Evolutionary conservation across 139 green algal genomes (phyloP), one percentile per base, ranked within the genome.

Genomic region (Tetradesmus obliquus): DNA sequence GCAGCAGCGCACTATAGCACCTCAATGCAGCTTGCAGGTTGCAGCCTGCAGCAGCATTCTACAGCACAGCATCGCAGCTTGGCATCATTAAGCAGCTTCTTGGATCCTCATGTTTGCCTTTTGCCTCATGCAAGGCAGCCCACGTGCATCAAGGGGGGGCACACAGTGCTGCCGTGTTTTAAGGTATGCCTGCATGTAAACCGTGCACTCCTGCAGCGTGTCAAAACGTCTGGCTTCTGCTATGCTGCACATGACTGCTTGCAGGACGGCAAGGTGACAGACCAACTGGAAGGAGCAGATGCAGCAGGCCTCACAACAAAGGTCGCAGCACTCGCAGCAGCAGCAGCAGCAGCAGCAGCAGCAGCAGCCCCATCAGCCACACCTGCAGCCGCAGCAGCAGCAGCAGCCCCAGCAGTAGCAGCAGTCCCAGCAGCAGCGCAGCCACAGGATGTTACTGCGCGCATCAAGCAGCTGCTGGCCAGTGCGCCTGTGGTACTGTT

Each of bases 231-330:
- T 80, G 17, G 10, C 69, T n/a, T 45, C 72, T 13, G 71, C 57
- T 51, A 13, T 87, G 82, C 19, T 87, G 54, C 24, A 4, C 2
- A 51, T 86, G 19, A 20, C 32, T 86, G 53, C 53, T 12, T 71
- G 60, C 90, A 92, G 88, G 90, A 93, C 9, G 93, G 93, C 1
- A 92, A 96, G 24, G 86, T 95, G n/a, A 79, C 95, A 32, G 96
- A 97, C 66, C 88, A 86, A 15, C 58, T 98, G 13, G 97, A 98
- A 85, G 97, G 97, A n/a, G 96, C 97, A 69, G 96, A 99, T 89
- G 91, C 95, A 1, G 88, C 95, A 51, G 91, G 88, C 3, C 90
- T 99, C 1, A 96, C 94, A 54, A 66, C 89, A 3, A 96, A 96
- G 82, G 88, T 96, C 5, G 84, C 91, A 7, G 93, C 88, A 55